These are phyloP conservation scores for Acacia pycnantha DNA, from an alignment of 331 rosid genomes.

Conservation along the genomic window DNA sequence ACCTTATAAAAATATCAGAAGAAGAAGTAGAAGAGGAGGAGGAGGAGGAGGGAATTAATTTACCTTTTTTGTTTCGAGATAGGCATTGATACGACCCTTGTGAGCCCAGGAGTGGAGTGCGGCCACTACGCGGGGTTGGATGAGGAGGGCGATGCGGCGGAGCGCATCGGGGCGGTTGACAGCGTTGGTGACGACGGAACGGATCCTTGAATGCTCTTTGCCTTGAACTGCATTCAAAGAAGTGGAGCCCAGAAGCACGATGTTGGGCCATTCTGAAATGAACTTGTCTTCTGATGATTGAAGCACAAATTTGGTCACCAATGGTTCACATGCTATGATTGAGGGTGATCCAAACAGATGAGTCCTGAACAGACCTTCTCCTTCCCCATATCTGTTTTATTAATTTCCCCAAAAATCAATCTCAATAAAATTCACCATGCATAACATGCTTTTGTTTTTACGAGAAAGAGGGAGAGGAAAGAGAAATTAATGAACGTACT, in stretches of 20 bases:
- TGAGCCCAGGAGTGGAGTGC: constrained; percentile 28
- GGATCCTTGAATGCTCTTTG: constrained; percentile 27
- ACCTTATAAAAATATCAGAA: too few relatives aligned
- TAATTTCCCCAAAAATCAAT: not conserved
- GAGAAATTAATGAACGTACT: constrained; percentile 28
- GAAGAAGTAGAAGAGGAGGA: too few relatives aligned
- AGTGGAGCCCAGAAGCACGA: constrained; percentile 25
- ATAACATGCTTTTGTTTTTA: not conserved
- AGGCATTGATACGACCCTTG: constrained; percentile 22
- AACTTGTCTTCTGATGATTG: constrained; percentile 3
- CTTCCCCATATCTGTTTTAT: constrained; percentile 39
- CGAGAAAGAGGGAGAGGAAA: not conserved
- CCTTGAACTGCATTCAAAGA: constrained; percentile 31
- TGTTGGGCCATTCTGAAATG: constrained; percentile 22
- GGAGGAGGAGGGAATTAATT: too few relatives aligned
- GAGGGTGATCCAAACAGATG: constrained; percentile 43
- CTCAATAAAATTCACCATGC: not conserved
- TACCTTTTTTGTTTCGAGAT: constrained; percentile 26
- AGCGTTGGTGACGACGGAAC: constrained; percentile 13
- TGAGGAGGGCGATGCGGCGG: constrained; percentile 11
- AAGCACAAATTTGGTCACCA: constrained; percentile 26
- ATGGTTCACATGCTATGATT: constrained; percentile 37
- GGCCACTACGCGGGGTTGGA: constrained; percentile 27
- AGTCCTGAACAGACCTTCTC: constrained; percentile 37
- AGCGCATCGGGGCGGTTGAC: constrained; percentile 23